These are phyloP conservation scores for Saccharomyces hybrid DNA, from an alignment of 1,139 yeast species.

Conservation along the genomic window DNA sequence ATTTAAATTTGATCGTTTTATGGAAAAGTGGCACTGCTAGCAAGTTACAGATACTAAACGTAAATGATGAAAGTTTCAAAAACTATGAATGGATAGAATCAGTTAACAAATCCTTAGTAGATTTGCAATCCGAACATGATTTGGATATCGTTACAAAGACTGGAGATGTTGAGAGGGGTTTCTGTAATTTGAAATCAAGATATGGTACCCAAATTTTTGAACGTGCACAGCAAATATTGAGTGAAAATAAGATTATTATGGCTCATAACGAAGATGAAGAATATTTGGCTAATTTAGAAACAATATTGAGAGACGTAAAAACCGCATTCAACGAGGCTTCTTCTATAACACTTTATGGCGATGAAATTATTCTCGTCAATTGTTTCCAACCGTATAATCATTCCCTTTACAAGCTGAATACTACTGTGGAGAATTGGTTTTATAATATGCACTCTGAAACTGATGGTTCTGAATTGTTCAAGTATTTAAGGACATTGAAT, in stretches of 20 bases:
- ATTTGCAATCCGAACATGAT: conserved; percentile 19
- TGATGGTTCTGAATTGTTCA: neutral
- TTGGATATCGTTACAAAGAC: conserved; percentile 11
- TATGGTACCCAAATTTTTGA: conserved; percentile 20
- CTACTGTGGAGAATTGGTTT: conserved; percentile 22
- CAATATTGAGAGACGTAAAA: conserved; percentile 47
- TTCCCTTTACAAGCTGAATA: conserved; percentile 24
- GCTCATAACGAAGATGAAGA: conserved; percentile 13
- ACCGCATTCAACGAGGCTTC: conserved; percentile 52
- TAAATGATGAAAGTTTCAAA: conserved; percentile 25
- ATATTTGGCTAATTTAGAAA: conserved; percentile 27
- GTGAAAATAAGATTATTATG: conserved; percentile 22
- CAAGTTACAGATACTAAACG: conserved; percentile 34
- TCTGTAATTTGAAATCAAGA: conserved; percentile 21
- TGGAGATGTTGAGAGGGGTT: conserved; percentile 16
- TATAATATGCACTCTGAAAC: conserved; percentile 16
- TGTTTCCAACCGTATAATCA: conserved; percentile 24
- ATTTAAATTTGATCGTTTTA: conserved; percentile 35
- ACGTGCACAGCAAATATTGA: conserved; percentile 21
- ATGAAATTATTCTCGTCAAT: conserved; percentile 26
- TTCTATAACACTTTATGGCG: conserved; percentile 31
- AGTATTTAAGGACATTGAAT: conserved; percentile 21
- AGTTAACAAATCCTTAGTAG: conserved; percentile 23
- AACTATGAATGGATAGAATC: conserved; percentile 29
- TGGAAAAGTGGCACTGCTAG: conserved; percentile 64